Conservation (phyloP, 139 green algal species). For the Yamagishiella unicocca region DNA sequence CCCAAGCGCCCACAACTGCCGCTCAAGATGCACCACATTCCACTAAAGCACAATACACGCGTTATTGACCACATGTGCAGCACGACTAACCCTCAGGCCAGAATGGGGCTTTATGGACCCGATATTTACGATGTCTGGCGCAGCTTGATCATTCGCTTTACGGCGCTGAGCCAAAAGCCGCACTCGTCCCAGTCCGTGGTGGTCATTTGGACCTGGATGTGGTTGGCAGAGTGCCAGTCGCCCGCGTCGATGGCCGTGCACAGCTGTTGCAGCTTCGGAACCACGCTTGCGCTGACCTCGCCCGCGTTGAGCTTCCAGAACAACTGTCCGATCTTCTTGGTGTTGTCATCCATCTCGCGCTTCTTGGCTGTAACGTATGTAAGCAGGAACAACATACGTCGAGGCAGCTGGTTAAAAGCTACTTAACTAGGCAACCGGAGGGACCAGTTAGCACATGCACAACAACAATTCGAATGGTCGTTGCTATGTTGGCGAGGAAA, state of each 20-base stretch:
- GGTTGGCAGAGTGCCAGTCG: slow-evolving; percentile 84
- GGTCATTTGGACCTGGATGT: slow-evolving; percentile 90
- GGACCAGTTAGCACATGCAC: too few species aligned
- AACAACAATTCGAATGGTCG: too few species aligned
- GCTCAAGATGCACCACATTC: too few species aligned
- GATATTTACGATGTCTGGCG: slow-evolving; percentile 56
- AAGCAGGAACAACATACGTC: too few species aligned
- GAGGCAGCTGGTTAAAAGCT: too few species aligned
- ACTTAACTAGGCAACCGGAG: too few species aligned
- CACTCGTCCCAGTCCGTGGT: slow-evolving; percentile 97
- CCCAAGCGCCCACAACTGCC: too few species aligned
- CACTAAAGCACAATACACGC: too few species aligned
- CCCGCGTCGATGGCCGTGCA: slow-evolving; percentile 81
- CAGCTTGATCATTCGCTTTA: slow-evolving; percentile 97
- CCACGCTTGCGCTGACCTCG: slow-evolving; percentile 79
- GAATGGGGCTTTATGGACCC: too few species aligned
- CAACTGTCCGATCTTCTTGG: slow-evolving; percentile 87
- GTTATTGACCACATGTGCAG: too few species aligned
- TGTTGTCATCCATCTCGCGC: slow-evolving; percentile 97
- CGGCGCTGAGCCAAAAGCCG: slow-evolving; percentile 88
- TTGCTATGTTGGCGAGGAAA: too few species aligned
- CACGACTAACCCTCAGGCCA: too few species aligned
- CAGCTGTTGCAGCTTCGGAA: slow-evolving; percentile 86
- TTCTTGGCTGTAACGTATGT: slow-evolving; percentile 84
- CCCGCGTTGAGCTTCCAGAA: slow-evolving; percentile 92